Evolutionary conservation across 179 eudicot species (phyloP), one percentile per base, ranked within the genome.

Genomic region (Carnegiea gigantea): DNA sequence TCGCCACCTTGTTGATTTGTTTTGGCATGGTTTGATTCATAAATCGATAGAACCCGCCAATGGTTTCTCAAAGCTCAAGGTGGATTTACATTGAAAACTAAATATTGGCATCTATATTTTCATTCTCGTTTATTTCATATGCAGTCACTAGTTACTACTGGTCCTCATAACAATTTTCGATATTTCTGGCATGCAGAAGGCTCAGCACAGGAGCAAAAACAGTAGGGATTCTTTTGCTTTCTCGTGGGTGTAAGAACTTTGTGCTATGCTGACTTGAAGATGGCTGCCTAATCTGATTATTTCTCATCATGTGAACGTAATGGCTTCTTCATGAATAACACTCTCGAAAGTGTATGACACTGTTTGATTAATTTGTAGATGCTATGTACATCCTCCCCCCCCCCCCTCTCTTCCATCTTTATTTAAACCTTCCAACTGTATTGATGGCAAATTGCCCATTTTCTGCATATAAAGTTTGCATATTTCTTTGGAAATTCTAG

Each of bases 351-450:
- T 70, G 9, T 18, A 24, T 14, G 74, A 65, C 70, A 77, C n/a
- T 77, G 77, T 82, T 81, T 78, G 87, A 81, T 84, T 46, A 33
- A 11, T 44, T 48, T 78, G 82, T 75, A 81, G 73, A 78, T 81
- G 64, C 73, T 10, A 26, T 81, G 84, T 81, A 73, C 77, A 81
- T 79, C 49, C 79, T 65, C 26, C 18, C 20, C 57, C 44, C 44
- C 3, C 8, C 44, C 28, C 36, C 54, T 21, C 36, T 44, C 21
- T 23, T 59, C 71, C n/a, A n/a, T n/a, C 26, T 70, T 72, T 44
- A 26, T 26, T 21, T 75, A n/a, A 17, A 40, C 75, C 51, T 79
- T 30, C 46, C 51, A 64, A 12, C 72, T 59, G 77, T 43, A 43
- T 72, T 15, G 74, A 40, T 80, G 30, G 21, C 44, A 46, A 43